Evolutionary conservation across 2,329 filamentous ascomycete species (phyloP), one percentile per base, ranked within the genome.

Genomic region (Botrytis squamosa): DNA sequence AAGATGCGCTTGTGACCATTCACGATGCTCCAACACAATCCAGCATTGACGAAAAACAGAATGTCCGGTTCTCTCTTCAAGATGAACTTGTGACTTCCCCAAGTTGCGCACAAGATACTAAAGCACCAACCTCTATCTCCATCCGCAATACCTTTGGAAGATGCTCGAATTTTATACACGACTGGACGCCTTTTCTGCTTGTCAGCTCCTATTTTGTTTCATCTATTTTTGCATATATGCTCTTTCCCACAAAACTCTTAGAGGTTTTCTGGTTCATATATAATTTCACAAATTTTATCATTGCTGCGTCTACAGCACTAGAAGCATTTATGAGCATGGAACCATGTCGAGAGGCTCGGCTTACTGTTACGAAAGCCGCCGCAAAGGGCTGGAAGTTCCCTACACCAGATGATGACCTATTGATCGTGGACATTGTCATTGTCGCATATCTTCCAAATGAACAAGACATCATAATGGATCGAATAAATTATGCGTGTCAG

Each of bases 381-480:
- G 80, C 82, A 66, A 84, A 82, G 62, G 79, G 79, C 14, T 84
- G 83, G 83, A 75, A 78, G 5, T 84, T 85, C 66, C 83, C 83
- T n/a, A 84, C 83, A 25, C 78, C 82, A 20, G 81, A 84, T 69
- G 77, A 80, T 66, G 77, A 84, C 22, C 78, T 86, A 2, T 82
- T 82, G 1, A 82, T 84, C 36, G 80, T 86, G 25, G 85, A 86
- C 74, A 79, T 86, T 60, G 80, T 86, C 70, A 85, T 86, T 72
- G 85, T 86, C 8, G 85, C 85, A 20, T 86, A 86, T 75, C 80
- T 86, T n/a, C 85, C 85, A 8, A 86, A 86, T 74, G 85, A 86
- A 76, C 80, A 85, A 77, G 84, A 86, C 69, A 86, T 86, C 73
- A 85, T 86, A 76, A 81, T 85, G 77, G 84, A 85, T 64, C 83